These are phyloP conservation scores for Cocos nucifera DNA, from an alignment of 176 grass and related monocot species.

Conservation along the genomic window DNA sequence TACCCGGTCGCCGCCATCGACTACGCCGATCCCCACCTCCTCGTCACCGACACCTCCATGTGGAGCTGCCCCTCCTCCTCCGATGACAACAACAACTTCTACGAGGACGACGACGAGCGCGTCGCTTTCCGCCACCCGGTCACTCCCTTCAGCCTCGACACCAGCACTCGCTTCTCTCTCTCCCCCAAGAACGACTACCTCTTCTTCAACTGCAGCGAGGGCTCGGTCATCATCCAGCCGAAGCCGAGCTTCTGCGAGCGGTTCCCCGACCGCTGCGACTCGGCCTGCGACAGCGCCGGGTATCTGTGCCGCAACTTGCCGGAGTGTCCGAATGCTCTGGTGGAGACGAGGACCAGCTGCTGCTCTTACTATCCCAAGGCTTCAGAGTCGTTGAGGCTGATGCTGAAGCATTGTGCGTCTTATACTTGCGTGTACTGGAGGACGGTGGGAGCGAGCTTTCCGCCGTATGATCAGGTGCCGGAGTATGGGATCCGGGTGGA, in stretches of 20 bases:
- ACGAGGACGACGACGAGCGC: slow-evolving; percentile 1
- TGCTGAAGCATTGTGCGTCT: slow-evolving; percentile 65
- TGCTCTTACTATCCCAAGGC: slow-evolving; percentile 67
- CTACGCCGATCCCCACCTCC: slow-evolving; percentile 78
- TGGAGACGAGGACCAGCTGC: slow-evolving; percentile 41
- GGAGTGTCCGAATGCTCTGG: slow-evolving; percentile 37
- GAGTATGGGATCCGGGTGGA: slow-evolving; percentile 75
- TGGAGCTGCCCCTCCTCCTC: slow-evolving; percentile 40
- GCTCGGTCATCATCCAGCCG: slow-evolving; percentile 58
- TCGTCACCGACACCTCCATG: slow-evolving; percentile 76
- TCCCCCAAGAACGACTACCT: slow-evolving; percentile 76
- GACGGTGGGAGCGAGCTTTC: slow-evolving; percentile 44
- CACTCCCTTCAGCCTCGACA: slow-evolving; percentile 80
- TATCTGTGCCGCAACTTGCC: slow-evolving; percentile 93
- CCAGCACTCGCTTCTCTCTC: slow-evolving; percentile 86
- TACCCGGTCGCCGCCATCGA: slow-evolving; percentile 55
- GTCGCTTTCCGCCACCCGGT: background rate
- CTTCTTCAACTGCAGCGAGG: slow-evolving; percentile 77
- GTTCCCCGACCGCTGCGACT: slow-evolving; percentile 73
- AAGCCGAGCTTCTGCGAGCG: slow-evolving; percentile 61
- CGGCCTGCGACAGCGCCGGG: slow-evolving; percentile 66
- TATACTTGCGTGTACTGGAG: slow-evolving; percentile 79
- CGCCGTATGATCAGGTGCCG: slow-evolving; percentile 81
- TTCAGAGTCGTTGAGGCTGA: slow-evolving; percentile 47
- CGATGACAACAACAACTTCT: background rate